Base-by-base conservation (phyloP, 2,329 filamentous ascomycete species). In the Nannizziopsis barbatae region DNA sequence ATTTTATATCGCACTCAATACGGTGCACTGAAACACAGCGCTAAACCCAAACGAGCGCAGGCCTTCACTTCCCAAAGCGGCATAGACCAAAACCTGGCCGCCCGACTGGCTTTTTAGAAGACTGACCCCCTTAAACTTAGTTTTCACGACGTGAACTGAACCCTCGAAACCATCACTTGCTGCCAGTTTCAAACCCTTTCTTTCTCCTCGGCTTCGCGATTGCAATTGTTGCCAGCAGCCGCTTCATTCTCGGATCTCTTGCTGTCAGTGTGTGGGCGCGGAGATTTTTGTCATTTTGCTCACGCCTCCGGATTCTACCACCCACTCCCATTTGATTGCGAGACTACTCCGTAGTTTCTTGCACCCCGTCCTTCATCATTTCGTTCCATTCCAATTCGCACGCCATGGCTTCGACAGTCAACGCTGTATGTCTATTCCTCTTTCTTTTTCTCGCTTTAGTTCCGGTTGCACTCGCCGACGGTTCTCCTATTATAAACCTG, bases 351-450 rank as follows among this genome's bases (percentile, higher is more conserved):
- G 42, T 44, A 49, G 47, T 49, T 22, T 44, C 47, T 44, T 44
- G 47, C 47, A 44, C 45, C 46, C 49, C 45, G 49, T 50, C 57
- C 52, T 33, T 47, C 45, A 49, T 41, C 15, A 49, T 49, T 44
- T 47, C 49, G 50, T 36, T 47, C 39, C 31, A 50, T 45, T 45
- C 51, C 55, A 42, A 46, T 31, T 41, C 41, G 55, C 56, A 60
- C 63, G 72, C 60, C 62, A 75, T 75, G 71, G 75, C 72, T 61
- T 73, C 72, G 59, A 70, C 71, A 58, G 65, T 73, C 61, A 73
- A 70, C 63, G 71, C 71, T 65, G 72, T 75, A 74, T 61, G 72
- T 55, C 20, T 22, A 35, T 9, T 45, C n/a, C 17, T 2, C 12
- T 32, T 18, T 3, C 14, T 20, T 12, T 38, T 8, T 31, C 30